Conservation (phyloP, 2,329 filamentous ascomycete species). For the Aureobasidium leucospermi region DNA sequence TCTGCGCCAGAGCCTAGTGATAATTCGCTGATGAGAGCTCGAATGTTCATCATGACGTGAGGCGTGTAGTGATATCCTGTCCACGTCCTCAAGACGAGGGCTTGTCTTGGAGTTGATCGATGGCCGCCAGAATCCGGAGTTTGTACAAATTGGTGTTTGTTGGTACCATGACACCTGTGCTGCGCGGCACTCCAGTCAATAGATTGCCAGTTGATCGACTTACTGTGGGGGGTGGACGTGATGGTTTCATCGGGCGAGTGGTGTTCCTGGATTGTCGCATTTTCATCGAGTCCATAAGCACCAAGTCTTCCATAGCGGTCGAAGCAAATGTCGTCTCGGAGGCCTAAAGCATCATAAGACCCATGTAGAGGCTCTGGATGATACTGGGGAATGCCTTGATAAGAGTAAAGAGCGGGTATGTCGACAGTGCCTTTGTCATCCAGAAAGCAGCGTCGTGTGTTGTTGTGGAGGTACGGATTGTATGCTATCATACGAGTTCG, state of each 20-base stretch:
- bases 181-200: not conserved
- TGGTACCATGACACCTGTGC: not conserved
- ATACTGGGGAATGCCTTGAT: constrained; percentile 46
- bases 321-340: constrained; percentile 42
- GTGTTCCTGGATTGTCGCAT: too few species aligned
- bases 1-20: constrained; percentile 73
- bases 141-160: not conserved
- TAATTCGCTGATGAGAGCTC: constrained; percentile 76
- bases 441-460: constrained; percentile 46
- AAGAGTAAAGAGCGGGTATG: constrained; percentile 58
- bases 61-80: constrained; percentile 71
- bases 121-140: too few species aligned
- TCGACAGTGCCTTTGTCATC: constrained; percentile 50
- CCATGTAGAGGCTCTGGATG: constrained; percentile 41
- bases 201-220: not conserved
- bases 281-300: constrained; percentile 31
- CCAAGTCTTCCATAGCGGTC: constrained; percentile 43
- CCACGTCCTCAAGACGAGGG: constrained; percentile 76
- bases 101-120: constrained; percentile 51
- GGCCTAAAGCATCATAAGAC: constrained; percentile 39
- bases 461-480: not conserved
- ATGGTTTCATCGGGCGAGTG: too few species aligned
- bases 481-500: not conserved
- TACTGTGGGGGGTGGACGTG: too few species aligned
- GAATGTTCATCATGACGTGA: constrained; percentile 71